Conservation (phyloP, 805 yeast species). For the Candida hispaniensis region DNA sequence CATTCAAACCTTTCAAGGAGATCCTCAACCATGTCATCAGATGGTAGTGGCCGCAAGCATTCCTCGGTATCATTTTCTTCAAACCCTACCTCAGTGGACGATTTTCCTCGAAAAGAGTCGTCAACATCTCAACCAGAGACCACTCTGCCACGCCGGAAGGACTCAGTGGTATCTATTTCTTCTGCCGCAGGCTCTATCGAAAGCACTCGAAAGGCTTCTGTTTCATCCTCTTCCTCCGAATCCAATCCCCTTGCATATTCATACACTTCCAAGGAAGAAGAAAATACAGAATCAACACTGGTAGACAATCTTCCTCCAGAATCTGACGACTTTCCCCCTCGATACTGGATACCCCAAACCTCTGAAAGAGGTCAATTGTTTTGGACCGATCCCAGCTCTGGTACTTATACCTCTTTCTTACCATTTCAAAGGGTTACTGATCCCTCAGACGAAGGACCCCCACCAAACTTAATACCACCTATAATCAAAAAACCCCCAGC, state of each 20-base stretch:
- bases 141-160: slow-evolving; percentile 17
- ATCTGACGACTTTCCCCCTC: slow-evolving; percentile 17
- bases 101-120: too few relatives aligned
- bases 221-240: too few relatives aligned
- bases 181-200: slow-evolving; percentile 17
- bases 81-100: too few relatives aligned
- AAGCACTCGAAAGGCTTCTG: too few relatives aligned
- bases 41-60: too few relatives aligned
- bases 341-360: slow-evolving; percentile 31
- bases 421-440: slow-evolving; percentile 14
- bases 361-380: slow-evolving; percentile 21
- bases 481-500: slow-evolving; percentile 1
- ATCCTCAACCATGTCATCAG: too few relatives aligned
- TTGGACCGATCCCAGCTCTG: slow-evolving; percentile 11
- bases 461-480: slow-evolving; percentile 3
- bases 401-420: slow-evolving; percentile 7
- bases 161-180: slow-evolving; percentile 19
- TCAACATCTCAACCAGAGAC: too few relatives aligned
- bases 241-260: too few relatives aligned
- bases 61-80: too few relatives aligned
- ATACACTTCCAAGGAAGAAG: too few relatives aligned
- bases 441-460: slow-evolving; percentile 8
- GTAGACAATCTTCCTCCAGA: slow-evolving; percentile 6
- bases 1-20: too few relatives aligned
- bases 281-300: too few relatives aligned